Percentiles rank a stretch among this genome's conserved stretches.
These are phyloP conservation scores for Nigrograna mackinnonii DNA, from an alignment of 2,329 filamentous ascomycete species.

Conservation along the genomic window DNA sequence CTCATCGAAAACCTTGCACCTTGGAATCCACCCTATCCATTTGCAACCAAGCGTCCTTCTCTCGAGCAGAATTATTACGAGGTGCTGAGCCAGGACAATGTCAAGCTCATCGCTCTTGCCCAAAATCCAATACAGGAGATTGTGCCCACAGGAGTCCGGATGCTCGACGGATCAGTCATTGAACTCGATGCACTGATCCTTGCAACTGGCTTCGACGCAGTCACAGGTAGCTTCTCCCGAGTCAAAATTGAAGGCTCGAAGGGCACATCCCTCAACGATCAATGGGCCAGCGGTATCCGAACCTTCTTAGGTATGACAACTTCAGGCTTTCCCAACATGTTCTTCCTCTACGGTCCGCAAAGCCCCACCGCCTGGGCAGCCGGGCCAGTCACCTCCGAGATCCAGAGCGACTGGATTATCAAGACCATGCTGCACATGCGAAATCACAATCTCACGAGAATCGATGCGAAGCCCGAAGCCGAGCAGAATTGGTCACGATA, in stretches of 20 bases:
- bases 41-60: conserved; percentile 42
- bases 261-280: conserved; percentile 33
- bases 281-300: conserved; percentile 41
- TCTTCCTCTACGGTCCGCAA: conserved; percentile 46
- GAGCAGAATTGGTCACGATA: conserved; percentile 37
- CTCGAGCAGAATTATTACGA: conserved; percentile 46
- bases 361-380: conserved; percentile 50
- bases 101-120: no score
- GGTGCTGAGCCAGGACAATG: conserved; percentile 35
- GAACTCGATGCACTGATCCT: conserved; percentile 59
- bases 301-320: conserved; percentile 46
- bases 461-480: conserved; percentile 37
- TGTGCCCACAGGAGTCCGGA: no score
- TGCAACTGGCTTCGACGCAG: conserved; percentile 48
- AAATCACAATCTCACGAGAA: conserved; percentile 27
- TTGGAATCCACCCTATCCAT: conserved; percentile 32
- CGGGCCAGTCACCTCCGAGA: conserved; percentile 45
- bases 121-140: no score
- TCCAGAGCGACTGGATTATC: conserved; percentile 44
- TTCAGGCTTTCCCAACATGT: conserved; percentile 41
- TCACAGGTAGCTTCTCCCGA: conserved; percentile 37
- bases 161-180: no score
- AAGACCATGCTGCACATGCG: conserved; percentile 36
- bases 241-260: conserved; percentile 34
- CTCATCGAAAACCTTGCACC: no score